A percentile compares a stretch with the other conserved stretches of the same genome.
Conservation (phyloP, 305 asterid genomes). For the Euphrasia arctica region DNA sequence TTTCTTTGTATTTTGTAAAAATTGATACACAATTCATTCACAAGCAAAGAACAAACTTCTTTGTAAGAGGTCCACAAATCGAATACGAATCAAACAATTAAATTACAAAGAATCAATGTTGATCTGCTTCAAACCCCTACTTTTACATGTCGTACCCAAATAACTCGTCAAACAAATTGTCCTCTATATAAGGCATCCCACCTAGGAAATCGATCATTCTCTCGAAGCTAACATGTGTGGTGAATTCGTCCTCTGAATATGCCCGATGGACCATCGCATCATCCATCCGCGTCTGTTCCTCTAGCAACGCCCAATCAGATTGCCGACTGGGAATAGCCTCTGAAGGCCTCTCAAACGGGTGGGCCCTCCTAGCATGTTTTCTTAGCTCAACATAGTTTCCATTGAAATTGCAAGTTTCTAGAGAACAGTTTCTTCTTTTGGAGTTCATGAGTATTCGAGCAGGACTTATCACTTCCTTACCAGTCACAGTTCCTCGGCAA, state of each 20-base stretch:
- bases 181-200: constrained; percentile 36
- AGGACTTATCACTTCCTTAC: constrained; percentile 42
- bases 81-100: no score
- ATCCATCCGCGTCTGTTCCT: constrained; percentile 45
- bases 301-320: constrained; percentile 54
- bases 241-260: constrained; percentile 29
- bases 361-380: constrained; percentile 74
- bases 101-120: no score
- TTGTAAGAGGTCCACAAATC: no score
- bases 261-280: constrained; percentile 50
- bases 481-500: constrained; percentile 60
- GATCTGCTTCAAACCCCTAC: no score
- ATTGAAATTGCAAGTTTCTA: constrained; percentile 52
- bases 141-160: no score
- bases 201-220: constrained; percentile 34
- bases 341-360: constrained; percentile 56
- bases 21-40: no score
- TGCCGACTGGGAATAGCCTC: constrained; percentile 50
- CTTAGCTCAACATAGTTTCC: constrained; percentile 66
- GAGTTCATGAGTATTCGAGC: constrained; percentile 60
- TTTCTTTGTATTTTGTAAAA: no score
- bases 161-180: constrained; percentile 8
- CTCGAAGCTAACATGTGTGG: constrained; percentile 27
- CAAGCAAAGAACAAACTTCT: no score
- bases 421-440: constrained; percentile 59